Percentiles rank a stretch among this genome's conserved stretches.
These are phyloP conservation scores for Penicillium turbatum DNA, from an alignment of 495 filamentous ascomycete species.

Conservation along the genomic window DNA sequence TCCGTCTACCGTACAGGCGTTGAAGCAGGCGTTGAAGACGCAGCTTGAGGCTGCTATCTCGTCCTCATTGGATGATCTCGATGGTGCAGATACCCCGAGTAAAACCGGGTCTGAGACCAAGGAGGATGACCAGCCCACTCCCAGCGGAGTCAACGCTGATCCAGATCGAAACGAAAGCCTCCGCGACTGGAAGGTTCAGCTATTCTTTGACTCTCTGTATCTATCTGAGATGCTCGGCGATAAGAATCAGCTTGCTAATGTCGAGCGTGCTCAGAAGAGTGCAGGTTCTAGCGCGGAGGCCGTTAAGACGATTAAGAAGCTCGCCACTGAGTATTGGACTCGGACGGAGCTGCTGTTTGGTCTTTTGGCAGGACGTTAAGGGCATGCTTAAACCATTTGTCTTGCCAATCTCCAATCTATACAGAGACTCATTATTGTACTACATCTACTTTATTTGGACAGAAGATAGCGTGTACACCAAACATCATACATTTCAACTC, in stretches of 20 bases:
- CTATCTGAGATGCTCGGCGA: conserved; percentile 48
- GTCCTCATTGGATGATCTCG: conserved; percentile 24
- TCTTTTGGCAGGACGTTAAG: conserved; percentile 35
- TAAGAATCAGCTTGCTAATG: conserved; percentile 38
- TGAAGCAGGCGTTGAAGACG: conserved; percentile 55
- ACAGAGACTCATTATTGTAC: background rate
- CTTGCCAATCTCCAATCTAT: background rate
- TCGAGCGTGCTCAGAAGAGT: conserved; percentile 44
- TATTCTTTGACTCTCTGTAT: conserved; percentile 73
- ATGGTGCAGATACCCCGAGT: conserved; percentile 5
- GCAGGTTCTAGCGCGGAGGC: conserved; percentile 41
- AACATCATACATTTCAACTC: background rate
- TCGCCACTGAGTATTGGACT: conserved; percentile 72
- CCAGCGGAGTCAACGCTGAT: background rate
- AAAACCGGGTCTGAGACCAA: conserved; percentile 3
- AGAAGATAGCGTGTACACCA: background rate
- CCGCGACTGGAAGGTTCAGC: conserved; percentile 61
- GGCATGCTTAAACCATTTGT: background rate
- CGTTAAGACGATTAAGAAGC: conserved; percentile 49
- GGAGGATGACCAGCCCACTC: background rate
- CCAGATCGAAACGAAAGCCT: conserved; percentile 11
- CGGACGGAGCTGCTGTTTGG: conserved; percentile 73
- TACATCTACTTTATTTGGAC: background rate
- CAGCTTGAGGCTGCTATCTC: conserved; percentile 22
- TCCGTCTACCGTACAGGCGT: conserved; percentile 53